Percentiles rank a stretch among this genome's conserved stretches.
These are phyloP conservation scores for Cenococcum geophilum DNA, from an alignment of 495 filamentous ascomycete genomes.

Conservation along the genomic window DNA sequence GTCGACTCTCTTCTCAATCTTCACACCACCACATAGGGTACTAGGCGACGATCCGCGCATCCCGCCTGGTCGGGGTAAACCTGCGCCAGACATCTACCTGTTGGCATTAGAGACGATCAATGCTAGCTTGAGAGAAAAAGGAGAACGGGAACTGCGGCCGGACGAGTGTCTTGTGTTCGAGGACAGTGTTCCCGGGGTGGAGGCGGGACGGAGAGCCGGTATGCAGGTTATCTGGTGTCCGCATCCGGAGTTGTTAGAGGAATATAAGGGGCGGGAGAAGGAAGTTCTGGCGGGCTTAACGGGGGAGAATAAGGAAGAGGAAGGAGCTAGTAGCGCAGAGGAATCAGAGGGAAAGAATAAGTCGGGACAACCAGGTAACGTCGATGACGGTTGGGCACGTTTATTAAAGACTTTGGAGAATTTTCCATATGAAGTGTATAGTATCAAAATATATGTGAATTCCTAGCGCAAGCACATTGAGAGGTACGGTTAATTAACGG, in stretches of 20 bases:
- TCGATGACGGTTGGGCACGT: slow-evolving; percentile 70
- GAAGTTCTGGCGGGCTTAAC: slow-evolving; percentile 81
- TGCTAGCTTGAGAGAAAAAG: slow-evolving; percentile 50
- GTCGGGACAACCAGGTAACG: slow-evolving; percentile 41
- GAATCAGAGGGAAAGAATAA: slow-evolving; percentile 40
- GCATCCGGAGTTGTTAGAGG: slow-evolving; percentile 68
- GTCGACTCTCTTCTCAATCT: slow-evolving; percentile 63
- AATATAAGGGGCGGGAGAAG: slow-evolving; percentile 67
- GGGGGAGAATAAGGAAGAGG: slow-evolving; percentile 57
- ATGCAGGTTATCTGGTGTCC: slow-evolving; percentile 96
- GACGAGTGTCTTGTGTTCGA: slow-evolving; percentile 96
- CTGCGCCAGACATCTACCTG: slow-evolving; percentile 89
- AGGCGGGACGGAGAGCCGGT: slow-evolving; percentile 82
- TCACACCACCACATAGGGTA: slow-evolving; percentile 61
- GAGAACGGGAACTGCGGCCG: slow-evolving; percentile 61
- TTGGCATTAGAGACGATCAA: slow-evolving; percentile 85
- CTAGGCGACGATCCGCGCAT: slow-evolving; percentile 85
- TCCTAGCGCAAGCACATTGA: background rate
- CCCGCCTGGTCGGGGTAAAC: slow-evolving; percentile 75
- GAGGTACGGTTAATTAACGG: background rate
- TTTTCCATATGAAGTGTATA: slow-evolving; percentile 70
- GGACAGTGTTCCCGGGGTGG: slow-evolving; percentile 86
- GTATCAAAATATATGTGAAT: slow-evolving; percentile 31
- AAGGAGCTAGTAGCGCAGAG: slow-evolving; percentile 41
- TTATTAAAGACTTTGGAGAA: slow-evolving; percentile 55